Evolutionary conservation across 1,284 basidiomycete species (phyloP), one percentile per base, ranked within the genome.

Genomic region (Earliella scabrosa): DNA sequence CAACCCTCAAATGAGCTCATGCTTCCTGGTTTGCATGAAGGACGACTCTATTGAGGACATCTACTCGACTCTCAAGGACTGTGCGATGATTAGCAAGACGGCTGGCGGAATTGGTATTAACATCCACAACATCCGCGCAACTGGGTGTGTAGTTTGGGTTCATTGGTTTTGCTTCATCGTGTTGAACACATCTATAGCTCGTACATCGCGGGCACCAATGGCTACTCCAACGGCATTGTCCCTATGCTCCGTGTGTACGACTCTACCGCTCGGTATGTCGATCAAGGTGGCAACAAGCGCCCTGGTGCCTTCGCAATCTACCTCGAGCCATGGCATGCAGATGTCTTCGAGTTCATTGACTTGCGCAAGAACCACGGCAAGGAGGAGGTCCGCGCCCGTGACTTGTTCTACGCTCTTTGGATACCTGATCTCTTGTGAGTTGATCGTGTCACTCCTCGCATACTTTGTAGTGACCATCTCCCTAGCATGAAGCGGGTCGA

Each of bases 1-100:
- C 21, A 81, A 94, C 71, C 87, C 96, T 34, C 97, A 99, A 73
- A 83, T 99, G 60, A 95, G 93, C 63, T 98, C 96, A 5, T 99
- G 97, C 79, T 99, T 99, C 86, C 86, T 99, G 52, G 92, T 99
- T 51, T 90, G 88, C 69, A 98, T 99, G 96, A 96, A 96, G 77
- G 96, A 98, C 38, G 97, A 99, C 75, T 98, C 95, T 8, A 99
- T 99, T 63, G 97, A 99, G 66, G 97, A 97, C 39, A 99, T 99
- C 73, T 99, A 99, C 75, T 96, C 98, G 71, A 99, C 97, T 0
- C 83, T 99, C 67, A 99, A 98, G 82, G 93, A 88, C 59, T 99
- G 97, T 71, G 97, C 97, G 2, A 96, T 98, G 92, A 99, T 99
- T 74, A 97, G 94, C 71, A 99, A 99, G 82, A 97, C 95, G 23